These are phyloP conservation scores for Microsporum audouinii DNA, from an alignment of 2,329 filamentous ascomycete species.

Conservation along the genomic window DNA sequence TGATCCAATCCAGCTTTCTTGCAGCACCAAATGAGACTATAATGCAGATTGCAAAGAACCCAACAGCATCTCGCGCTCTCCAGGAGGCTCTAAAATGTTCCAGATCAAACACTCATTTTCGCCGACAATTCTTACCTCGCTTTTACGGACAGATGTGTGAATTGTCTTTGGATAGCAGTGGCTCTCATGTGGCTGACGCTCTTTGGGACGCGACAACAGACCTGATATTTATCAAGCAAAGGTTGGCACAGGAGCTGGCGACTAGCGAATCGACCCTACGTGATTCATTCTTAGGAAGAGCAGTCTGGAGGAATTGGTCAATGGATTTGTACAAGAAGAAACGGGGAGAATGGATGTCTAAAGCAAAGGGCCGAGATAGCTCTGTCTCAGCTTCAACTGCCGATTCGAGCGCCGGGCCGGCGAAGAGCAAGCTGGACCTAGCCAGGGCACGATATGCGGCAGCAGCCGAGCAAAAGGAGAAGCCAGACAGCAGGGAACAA, in stretches of 20 bases:
- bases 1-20: slow-evolving; percentile 63
- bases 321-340: slow-evolving; percentile 59
- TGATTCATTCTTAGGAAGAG: slow-evolving; percentile 54
- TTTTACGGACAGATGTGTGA: slow-evolving; percentile 52
- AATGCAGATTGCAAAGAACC: slow-evolving; percentile 54
- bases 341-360: slow-evolving; percentile 52
- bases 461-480: slow-evolving; percentile 21
- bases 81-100: slow-evolving; percentile 50
- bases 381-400: slow-evolving; percentile 13
- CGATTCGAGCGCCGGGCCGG: slow-evolving; percentile 15
- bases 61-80: slow-evolving; percentile 49
- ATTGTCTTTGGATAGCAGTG: slow-evolving; percentile 49
- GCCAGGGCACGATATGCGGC: slow-evolving; percentile 47
- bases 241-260: slow-evolving; percentile 52
- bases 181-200: slow-evolving; percentile 56
- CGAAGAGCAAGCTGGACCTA: slow-evolving; percentile 44
- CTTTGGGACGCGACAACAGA: slow-evolving; percentile 54
- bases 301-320: slow-evolving; percentile 63
- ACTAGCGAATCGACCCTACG: slow-evolving; percentile 49
- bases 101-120: slow-evolving; percentile 44
- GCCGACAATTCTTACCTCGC: slow-evolving; percentile 52
- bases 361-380: slow-evolving; percentile 43
- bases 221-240: slow-evolving; percentile 55
- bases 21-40: slow-evolving; percentile 46
- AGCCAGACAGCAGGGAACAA: neutral